Percentiles rank a stretch among this genome's conserved stretches.
phyloP scores from a whole-genome alignment of 2,329 filamentous ascomycete genomes.

The Xenosphaeropsis pyriputrescens region DNA sequence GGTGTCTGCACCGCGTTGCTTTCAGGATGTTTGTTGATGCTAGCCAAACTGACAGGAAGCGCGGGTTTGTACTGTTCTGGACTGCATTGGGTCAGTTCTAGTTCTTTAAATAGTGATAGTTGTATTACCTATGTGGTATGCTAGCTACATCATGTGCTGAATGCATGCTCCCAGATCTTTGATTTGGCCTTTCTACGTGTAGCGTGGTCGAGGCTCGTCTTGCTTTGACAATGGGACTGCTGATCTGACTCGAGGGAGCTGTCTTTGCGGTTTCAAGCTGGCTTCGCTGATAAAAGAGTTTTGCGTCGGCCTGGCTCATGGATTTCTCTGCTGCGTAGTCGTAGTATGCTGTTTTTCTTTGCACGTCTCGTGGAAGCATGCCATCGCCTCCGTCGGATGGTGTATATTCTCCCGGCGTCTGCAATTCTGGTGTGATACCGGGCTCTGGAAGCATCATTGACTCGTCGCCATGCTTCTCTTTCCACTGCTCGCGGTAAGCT shows the following conservation, averaged over 20 bases:
- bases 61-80: constrained; percentile 11
- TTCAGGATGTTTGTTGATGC: constrained; percentile 15
- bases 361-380: constrained; percentile 45
- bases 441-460: constrained; percentile 14
- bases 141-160: constrained; percentile 13
- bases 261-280: constrained; percentile 36
- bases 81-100: constrained; percentile 4
- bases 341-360: constrained; percentile 72
- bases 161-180: constrained; percentile 13
- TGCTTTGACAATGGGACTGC: constrained; percentile 14
- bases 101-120: not conserved
- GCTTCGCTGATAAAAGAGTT: constrained; percentile 88
- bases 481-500: constrained; percentile 7
- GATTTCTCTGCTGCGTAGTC: constrained; percentile 89
- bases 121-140: constrained; percentile 8
- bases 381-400: constrained; percentile 20
- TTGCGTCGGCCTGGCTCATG: constrained; percentile 87
- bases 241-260: constrained; percentile 13
- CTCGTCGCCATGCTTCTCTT: constrained; percentile 7
- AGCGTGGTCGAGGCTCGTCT: constrained; percentile 11
- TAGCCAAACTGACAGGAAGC: constrained; percentile 13
- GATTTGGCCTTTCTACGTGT: constrained; percentile 8
- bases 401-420: constrained; percentile 8
- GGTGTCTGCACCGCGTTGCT: constrained; percentile 16
- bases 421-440: constrained; percentile 10